phyloP scores from a whole-genome alignment of 2,329 filamentous ascomycete genomes.

The Meredithiella fracta region DNA sequence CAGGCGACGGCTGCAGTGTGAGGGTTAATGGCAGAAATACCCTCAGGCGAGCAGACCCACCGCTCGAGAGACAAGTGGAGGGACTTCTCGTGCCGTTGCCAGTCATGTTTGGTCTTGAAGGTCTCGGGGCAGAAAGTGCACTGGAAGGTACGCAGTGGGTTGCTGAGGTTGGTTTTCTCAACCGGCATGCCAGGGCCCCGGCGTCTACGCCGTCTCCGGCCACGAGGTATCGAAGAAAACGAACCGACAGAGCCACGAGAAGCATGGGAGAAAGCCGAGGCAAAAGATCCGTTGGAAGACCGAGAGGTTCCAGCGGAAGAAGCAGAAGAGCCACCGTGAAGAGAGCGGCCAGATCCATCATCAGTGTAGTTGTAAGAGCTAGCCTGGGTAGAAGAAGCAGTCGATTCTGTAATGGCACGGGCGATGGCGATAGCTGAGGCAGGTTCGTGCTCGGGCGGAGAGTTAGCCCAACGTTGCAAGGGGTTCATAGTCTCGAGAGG shows the following conservation, averaged over 20 bases:
- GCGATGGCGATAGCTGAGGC: constrained; percentile 43
- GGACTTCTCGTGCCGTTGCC: constrained; percentile 55
- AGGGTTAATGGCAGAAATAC: constrained; percentile 37
- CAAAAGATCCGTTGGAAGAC: constrained; percentile 41
- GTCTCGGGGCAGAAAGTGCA: constrained; percentile 55
- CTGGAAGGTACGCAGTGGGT: constrained; percentile 41
- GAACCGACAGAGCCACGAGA: constrained; percentile 41
- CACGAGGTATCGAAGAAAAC: constrained; percentile 29
- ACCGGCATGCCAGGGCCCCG: constrained; percentile 21
- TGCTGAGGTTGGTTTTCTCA: constrained; percentile 22
- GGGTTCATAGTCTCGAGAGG: constrained; percentile 38
- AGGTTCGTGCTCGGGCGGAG: constrained; percentile 43
- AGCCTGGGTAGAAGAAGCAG: constrained; percentile 36
- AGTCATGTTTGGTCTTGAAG: constrained; percentile 52
- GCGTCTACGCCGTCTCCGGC: constrained; percentile 34
- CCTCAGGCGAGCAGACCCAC: constrained; percentile 48
- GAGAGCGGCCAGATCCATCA: constrained; percentile 41
- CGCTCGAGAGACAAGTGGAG: constrained; percentile 46
- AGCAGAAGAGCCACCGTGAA: constrained; percentile 36
- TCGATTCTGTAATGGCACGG: constrained; percentile 36
- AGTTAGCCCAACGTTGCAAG: constrained; percentile 42
- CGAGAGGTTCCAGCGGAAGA: constrained; percentile 46
- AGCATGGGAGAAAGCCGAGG: constrained; percentile 41
- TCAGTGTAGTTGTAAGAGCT: constrained; percentile 44
- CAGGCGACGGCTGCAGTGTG: constrained; percentile 41